Base-by-base conservation (phyloP, 345 rosid species). In the Aethionema arabicum region DNA sequence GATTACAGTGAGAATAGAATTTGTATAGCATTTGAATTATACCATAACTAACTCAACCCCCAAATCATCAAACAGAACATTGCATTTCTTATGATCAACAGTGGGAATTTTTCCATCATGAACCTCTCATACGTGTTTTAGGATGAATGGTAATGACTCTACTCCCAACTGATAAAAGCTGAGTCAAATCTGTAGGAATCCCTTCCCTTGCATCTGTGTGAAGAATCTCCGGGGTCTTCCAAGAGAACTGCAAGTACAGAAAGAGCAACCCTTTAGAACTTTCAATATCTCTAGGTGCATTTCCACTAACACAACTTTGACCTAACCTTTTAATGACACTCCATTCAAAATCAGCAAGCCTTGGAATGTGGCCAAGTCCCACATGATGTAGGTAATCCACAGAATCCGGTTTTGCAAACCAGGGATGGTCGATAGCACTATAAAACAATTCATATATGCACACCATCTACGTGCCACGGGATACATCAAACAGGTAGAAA, bases 401-500 rank as follows among this genome's bases (percentile, higher is more conserved):
- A 75, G 90, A 95, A 82, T 95, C 99, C 82, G 78, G 86, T 70
- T 85, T 95, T 43, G 95, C 92, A 82, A 95, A 95, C 99, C 99
- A 95, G 32, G 93, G 91, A 52, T 84, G 87, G 76, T 95, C 99
- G 41, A 90, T 86, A 35, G 95, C 96, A 78, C 98, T 83, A 61
- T 90, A 86, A 70, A 95, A 95, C 95, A 95, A 95, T 67, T 95
- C 98, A 68, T 79, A 90, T 54, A 74, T 72, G 74, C n/a, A n/a
- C 96, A 95, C 93, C 96, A 84, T 74, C 86, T 84, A 73, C 93
- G 81, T n/a, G 84, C 86, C 68, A 78, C 63, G 63, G 74, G 63
- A 59, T 80, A 77, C 29, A 90, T 79, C 49, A 95, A 74, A 76
- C 77, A 90, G 65, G 77, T 71, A 47, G 77, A 76, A 55, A 90